Evolutionary conservation across 768 basidiomycete genomes (phyloP).

Genomic region (Phylloporus sp.): DNA sequence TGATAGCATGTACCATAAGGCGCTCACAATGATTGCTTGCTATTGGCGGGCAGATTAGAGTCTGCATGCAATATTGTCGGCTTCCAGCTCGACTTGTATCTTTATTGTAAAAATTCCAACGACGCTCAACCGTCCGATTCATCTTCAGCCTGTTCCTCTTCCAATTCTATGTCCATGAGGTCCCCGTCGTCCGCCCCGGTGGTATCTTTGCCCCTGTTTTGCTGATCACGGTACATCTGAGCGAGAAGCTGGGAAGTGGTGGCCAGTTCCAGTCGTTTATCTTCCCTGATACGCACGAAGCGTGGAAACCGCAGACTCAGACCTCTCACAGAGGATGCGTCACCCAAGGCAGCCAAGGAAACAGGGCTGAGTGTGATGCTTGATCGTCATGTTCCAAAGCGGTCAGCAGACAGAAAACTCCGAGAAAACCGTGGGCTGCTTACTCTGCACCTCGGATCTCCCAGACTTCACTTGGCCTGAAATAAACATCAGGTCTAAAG

Average conservation of each 20-base stretch:
- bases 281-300: slow-evolving; percentile 68
- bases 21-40: slow-evolving; percentile 17
- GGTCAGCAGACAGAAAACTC: slow-evolving; percentile 8
- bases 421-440: slow-evolving; percentile 15
- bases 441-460: slow-evolving; percentile 80
- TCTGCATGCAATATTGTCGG: not conserved
- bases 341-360: slow-evolving; percentile 69
- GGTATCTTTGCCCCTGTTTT: slow-evolving; percentile 31
- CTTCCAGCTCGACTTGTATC: not conserved
- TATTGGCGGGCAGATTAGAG: slow-evolving; percentile 14
- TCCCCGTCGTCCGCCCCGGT: slow-evolving; percentile 54
- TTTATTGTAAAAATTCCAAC: not conserved
- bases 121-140: slow-evolving; percentile 23
- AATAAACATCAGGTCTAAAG: slow-evolving; percentile 61
- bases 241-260: slow-evolving; percentile 68
- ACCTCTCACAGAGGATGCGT: slow-evolving; percentile 55
- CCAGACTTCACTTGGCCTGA: slow-evolving; percentile 77
- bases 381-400: not conserved
- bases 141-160: slow-evolving; percentile 28
- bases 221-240: slow-evolving; percentile 62
- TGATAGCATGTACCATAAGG: slow-evolving; percentile 23
- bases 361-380: slow-evolving; percentile 84
- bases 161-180: slow-evolving; percentile 48
- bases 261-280: slow-evolving; percentile 69
- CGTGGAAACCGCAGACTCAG: slow-evolving; percentile 85